Evolutionary conservation across 73 alveolate genomes (phyloP).

Genomic region (Symbiodinium pilosum): DNA sequence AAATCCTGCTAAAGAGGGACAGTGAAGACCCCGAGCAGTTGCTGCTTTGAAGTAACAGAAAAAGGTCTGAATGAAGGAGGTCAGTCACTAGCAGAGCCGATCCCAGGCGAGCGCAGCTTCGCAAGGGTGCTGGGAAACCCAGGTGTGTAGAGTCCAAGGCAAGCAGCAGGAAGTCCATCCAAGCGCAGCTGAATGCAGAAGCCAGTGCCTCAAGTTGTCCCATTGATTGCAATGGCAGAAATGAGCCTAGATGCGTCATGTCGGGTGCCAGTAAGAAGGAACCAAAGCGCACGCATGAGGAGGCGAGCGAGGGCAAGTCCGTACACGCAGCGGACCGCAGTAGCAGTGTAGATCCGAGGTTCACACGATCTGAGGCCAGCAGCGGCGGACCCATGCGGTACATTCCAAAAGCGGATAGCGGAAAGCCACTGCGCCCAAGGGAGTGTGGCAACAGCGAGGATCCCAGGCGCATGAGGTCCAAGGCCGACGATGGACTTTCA

Average conservation of each 20-base stretch:
- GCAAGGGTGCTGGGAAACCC: not conserved
- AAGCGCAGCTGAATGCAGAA: slow-evolving; percentile 18
- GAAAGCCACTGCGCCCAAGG: not conserved
- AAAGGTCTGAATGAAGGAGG: not conserved
- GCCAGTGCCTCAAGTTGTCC: not conserved
- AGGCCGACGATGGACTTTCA: not conserved
- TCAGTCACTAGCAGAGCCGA: not conserved
- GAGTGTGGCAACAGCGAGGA: not conserved
- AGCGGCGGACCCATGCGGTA: not conserved
- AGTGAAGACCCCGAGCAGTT: not conserved
- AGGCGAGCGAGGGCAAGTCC: not conserved
- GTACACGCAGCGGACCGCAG: not conserved
- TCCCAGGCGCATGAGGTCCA: not conserved
- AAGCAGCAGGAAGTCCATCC: not conserved
- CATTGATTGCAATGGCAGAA: not conserved
- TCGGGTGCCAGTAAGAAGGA: not conserved
- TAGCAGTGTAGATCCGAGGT: not conserved
- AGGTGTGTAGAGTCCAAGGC: not conserved
- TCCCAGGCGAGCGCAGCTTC: not conserved
- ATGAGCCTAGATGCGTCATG: not conserved
- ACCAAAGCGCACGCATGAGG: not conserved
- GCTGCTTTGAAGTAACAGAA: not conserved
- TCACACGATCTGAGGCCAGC: not conserved
- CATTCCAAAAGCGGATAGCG: not conserved
- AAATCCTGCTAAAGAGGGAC: not conserved